Conservation (phyloP, 768 basidiomycete genomes). For the Psilocybe sp. region DNA sequence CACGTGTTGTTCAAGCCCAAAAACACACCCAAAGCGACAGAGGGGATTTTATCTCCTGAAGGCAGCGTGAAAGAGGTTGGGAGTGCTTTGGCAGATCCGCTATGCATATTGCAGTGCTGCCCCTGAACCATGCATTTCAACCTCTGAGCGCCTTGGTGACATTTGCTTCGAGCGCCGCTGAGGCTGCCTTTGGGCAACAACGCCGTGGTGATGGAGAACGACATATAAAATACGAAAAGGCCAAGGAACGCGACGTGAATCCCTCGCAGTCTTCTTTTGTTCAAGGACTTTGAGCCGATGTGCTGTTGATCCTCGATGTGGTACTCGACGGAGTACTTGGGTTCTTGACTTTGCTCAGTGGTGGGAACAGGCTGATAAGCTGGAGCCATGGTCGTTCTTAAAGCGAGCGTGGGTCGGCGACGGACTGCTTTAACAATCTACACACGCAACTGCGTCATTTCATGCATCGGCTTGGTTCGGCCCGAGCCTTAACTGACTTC, state of each 20-base stretch:
- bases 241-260: conserved; percentile 6
- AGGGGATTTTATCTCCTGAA: conserved; percentile 67
- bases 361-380: background rate
- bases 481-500: no score
- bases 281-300: background rate
- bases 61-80: conserved; percentile 57
- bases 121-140: background rate
- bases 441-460: conserved; percentile 1
- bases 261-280: background rate
- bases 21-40: conserved; percentile 39
- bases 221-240: conserved; percentile 16
- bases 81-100: conserved; percentile 16
- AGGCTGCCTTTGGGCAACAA: background rate
- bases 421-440: background rate
- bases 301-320: background rate
- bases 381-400: background rate
- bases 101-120: conserved; percentile 1
- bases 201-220: conserved; percentile 5
- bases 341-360: background rate
- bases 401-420: background rate
- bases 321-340: background rate
- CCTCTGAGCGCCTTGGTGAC: no score
- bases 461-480: no score
- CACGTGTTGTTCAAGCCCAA: no score
- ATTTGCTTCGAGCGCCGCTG: no score